Conservation (phyloP, 2,329 filamentous ascomycete species). For the Trichophyton schoenleinii region DNA sequence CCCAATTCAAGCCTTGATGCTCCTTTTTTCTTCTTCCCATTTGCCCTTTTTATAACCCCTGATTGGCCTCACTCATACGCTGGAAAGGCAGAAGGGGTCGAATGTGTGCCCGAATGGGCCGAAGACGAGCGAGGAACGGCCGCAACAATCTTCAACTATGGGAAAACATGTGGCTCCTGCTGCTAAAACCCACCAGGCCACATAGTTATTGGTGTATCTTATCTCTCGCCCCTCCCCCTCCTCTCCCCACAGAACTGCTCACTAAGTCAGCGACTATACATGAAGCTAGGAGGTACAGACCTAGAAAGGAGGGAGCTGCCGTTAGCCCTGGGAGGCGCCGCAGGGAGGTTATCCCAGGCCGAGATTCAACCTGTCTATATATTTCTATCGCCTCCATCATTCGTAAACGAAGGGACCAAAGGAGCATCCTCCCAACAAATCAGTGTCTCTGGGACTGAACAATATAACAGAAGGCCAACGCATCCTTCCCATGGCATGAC, state of each 20-base stretch:
- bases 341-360: neutral
- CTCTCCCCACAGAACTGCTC: neutral
- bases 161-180: neutral
- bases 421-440: neutral
- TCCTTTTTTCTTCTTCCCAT: neutral
- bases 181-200: neutral
- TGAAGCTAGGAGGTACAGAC: neutral
- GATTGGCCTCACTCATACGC: neutral
- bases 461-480: neutral
- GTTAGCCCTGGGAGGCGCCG: neutral
- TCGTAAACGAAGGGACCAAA: neutral
- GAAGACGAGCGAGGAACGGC: neutral
- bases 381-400: neutral
- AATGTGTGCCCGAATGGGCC: neutral
- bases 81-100: neutral
- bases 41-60: neutral
- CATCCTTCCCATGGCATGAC: neutral
- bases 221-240: slow-evolving; percentile 1
- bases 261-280: neutral
- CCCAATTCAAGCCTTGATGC: neutral
- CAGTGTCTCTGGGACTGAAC: neutral
- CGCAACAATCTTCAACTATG: neutral
- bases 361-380: neutral
- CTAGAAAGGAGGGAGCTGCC: neutral
- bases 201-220: neutral